Evolutionary conservation across 768 basidiomycete genomes (phyloP), one percentile per base, ranked within the genome.

Genomic region (Lactarius akahatsu): DNA sequence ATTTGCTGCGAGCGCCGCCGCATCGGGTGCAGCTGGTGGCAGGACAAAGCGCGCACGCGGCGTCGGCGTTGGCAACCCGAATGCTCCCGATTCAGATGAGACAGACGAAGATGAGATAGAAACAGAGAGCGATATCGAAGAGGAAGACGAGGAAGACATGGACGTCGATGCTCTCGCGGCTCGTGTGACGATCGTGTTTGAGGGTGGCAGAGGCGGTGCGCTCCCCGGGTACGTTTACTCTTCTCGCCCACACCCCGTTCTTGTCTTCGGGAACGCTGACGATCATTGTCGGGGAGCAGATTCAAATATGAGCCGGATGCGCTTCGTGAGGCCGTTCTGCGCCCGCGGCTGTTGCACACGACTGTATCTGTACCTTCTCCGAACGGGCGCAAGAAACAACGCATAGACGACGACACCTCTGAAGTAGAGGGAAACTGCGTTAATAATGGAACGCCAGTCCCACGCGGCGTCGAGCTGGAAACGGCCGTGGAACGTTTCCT

Each of bases 221-320:
- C 62, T 62, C 13, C 65, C 65, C 10, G 70, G 66, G 67, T 68
- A 40, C 36, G 69, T 36, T 50, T 38, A 28, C 10, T 34, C 15
- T 1, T 9, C 28, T 32, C 13, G 5, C 26, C 13, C 28, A 30
- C 30, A 28, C 28, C 30, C 30, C 18, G 6, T 56, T 18, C 32
- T 34, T 4, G 26, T 56, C 9, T 56, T 34, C 20, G 55, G 55
- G 32, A 55, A 5, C 15, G 52, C 57, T 61, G 59, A 59, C 8
- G 5, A 10, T 3, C 41, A 41, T 61, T 38, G 32, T 52, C 5
- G 30, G 16, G 1, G 26, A 36, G 4, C 56, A 77, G 76, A 16
- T 77, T 76, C 73, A 74, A 73, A 62, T 77, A 76, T 57, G 69
- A 74, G 36, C 72, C 76, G 0, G 70, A 67, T 32, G 71, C 71